Conservation (phyloP, 768 basidiomycete species). For the Boletus vermiculosoides region DNA sequence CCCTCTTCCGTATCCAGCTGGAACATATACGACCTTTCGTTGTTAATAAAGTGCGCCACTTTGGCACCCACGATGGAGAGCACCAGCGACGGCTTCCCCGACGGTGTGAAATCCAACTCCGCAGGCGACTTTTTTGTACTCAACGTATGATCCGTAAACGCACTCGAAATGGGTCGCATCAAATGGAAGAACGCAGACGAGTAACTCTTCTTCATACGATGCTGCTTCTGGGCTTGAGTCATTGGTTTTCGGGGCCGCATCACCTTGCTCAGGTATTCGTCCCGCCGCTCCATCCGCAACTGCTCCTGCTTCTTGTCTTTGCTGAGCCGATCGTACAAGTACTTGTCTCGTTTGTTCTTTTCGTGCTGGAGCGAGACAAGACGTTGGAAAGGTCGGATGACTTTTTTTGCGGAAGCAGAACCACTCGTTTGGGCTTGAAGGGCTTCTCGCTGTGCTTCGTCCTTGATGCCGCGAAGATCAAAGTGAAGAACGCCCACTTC, state of each 20-base stretch:
- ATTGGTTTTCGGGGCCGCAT: conserved; percentile 59
- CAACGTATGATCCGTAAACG: conserved; percentile 65
- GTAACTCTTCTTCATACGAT: conserved; percentile 87
- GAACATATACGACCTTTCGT: conserved; percentile 80
- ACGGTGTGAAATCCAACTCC: conserved; percentile 72
- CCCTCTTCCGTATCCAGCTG: conserved; percentile 86
- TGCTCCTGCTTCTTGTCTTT: conserved; percentile 80
- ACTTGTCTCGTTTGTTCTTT: conserved; percentile 76
- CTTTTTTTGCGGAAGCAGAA: conserved; percentile 50
- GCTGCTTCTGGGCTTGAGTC: conserved; percentile 61
- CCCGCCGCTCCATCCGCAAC: conserved; percentile 65
- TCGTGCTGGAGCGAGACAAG: conserved; percentile 69
- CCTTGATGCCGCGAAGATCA: conserved; percentile 70
- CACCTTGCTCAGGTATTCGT: conserved; percentile 71
- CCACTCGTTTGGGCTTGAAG: conserved; percentile 42
- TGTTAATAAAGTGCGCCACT: conserved; percentile 70
- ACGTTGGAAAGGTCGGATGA: conserved; percentile 63
- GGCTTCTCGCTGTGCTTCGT: conserved; percentile 71
- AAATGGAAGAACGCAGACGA: conserved; percentile 77
- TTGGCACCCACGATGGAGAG: conserved; percentile 72
- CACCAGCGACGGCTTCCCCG: conserved; percentile 73
- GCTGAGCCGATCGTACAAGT: conserved; percentile 63
- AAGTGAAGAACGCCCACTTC: conserved; percentile 61
- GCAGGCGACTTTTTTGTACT: conserved; percentile 56
- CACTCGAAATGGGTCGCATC: conserved; percentile 88